phyloP scores from a whole-genome alignment of 768 basidiomycete genomes.

The Boletus edulis region DNA sequence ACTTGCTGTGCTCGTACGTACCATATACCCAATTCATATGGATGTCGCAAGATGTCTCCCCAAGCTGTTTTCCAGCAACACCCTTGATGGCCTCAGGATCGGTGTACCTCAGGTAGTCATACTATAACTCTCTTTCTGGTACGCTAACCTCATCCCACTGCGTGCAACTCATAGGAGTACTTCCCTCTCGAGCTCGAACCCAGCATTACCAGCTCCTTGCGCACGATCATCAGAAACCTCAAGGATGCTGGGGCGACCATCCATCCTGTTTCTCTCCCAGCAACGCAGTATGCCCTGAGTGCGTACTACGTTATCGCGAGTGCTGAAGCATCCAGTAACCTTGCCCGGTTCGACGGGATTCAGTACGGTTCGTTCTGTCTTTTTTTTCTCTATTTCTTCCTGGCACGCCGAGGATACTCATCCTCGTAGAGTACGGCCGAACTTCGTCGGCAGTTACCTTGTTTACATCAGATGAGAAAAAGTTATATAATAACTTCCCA shows the following conservation, averaged over 20 bases:
- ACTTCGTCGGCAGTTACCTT: too few relatives aligned
- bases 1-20: too few relatives aligned
- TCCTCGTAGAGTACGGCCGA: too few relatives aligned
- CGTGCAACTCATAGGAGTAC: constrained; percentile 52
- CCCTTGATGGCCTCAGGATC: constrained; percentile 58
- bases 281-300: constrained; percentile 70
- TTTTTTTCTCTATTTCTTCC: neutral
- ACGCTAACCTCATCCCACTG: neutral
- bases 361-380: constrained; percentile 59
- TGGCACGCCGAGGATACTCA: neutral
- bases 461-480: too few relatives aligned
- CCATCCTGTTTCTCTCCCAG: constrained; percentile 70
- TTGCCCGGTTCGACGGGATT: constrained; percentile 87
- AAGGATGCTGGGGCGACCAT: constrained; percentile 59
- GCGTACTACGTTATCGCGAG: constrained; percentile 96
- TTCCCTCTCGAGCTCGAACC: constrained; percentile 68
- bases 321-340: constrained; percentile 90
- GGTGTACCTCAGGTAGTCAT: constrained; percentile 68
- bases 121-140: neutral
- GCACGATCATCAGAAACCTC: constrained; percentile 43
- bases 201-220: constrained; percentile 44
- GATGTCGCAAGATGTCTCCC: neutral
- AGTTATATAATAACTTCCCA: too few relatives aligned
- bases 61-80: neutral
- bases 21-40: too few relatives aligned